Evolutionary conservation across 116 monocot species (phyloP).

Genomic region (Papilionanthe hybrid): DNA sequence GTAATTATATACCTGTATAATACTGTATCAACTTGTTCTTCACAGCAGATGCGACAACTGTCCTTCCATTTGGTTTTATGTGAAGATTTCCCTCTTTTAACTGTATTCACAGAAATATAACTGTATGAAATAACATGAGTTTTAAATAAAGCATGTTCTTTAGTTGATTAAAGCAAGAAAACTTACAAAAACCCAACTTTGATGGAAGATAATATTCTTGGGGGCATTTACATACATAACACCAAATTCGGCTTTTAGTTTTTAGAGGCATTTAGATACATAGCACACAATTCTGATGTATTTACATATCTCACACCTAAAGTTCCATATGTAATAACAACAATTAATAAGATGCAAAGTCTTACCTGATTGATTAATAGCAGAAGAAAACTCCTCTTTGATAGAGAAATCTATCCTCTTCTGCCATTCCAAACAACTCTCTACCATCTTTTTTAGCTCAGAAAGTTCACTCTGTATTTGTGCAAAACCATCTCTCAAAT

Average conservation of each 20-base stretch:
- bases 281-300: too few species aligned
- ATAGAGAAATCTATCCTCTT: slow-evolving; percentile 42
- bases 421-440: slow-evolving; percentile 67
- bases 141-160: not conserved
- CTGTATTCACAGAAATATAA: slow-evolving; percentile 21
- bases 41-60: slow-evolving; percentile 40
- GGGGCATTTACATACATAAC: too few species aligned
- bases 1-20: slow-evolving; percentile 36
- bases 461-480: slow-evolving; percentile 61
- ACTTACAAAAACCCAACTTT: too few species aligned
- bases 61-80: slow-evolving; percentile 8
- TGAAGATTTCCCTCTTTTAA: slow-evolving; percentile 9
- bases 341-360: not conserved
- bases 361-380: slow-evolving; percentile 48
- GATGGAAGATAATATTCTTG: too few species aligned
- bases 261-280: too few species aligned
- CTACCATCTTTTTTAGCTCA: slow-evolving; percentile 56
- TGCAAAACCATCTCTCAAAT: slow-evolving; percentile 57
- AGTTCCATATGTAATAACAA: too few species aligned
- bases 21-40: slow-evolving; percentile 40
- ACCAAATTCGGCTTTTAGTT: too few species aligned
- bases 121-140: too few species aligned
- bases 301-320: too few species aligned
- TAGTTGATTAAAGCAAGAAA: not conserved
- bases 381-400: slow-evolving; percentile 48